A percentile compares a stretch with the other conserved stretches of the same genome.
Conservation (phyloP, 1,139 yeast species). For the Eremothecium coryli region DNA sequence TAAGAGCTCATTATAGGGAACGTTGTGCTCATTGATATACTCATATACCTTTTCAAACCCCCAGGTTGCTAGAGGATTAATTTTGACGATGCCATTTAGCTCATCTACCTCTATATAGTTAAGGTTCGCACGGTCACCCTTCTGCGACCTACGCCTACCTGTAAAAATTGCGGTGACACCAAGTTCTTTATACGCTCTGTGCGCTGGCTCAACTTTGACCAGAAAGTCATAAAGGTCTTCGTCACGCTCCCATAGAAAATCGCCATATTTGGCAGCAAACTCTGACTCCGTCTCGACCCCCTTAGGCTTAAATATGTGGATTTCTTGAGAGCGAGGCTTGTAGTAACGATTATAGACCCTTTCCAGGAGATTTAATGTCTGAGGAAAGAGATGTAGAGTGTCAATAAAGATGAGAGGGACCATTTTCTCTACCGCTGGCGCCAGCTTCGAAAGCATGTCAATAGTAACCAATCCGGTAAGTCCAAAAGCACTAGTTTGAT, state of each 20-base stretch:
- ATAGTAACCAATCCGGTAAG: conserved; percentile 82
- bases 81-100: conserved; percentile 61
- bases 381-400: conserved; percentile 88
- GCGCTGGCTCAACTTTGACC: conserved; percentile 89
- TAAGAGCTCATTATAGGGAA: conserved; percentile 77
- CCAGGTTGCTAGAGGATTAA: conserved; percentile 87
- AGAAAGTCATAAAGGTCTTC: conserved; percentile 75
- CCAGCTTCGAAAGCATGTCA: conserved; percentile 61
- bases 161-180: conserved; percentile 77
- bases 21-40: conserved; percentile 60
- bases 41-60: conserved; percentile 58
- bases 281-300: conserved; percentile 51
- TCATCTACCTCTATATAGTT: conserved; percentile 72
- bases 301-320: conserved; percentile 60
- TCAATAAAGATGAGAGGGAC: conserved; percentile 80
- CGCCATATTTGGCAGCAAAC: conserved; percentile 62
- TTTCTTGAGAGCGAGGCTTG: conserved; percentile 30
- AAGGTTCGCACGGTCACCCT: conserved; percentile 68
- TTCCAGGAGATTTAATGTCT: conserved; percentile 69
- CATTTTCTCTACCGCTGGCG: conserved; percentile 13
- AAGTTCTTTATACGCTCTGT: conserved; percentile 69
- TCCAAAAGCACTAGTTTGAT: conserved; percentile 93
- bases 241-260: conserved; percentile 71
- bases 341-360: conserved; percentile 47
- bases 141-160: conserved; percentile 86